Conservation (phyloP, 164 flowering plant genomes). For the Pachysandra terminalis region DNA sequence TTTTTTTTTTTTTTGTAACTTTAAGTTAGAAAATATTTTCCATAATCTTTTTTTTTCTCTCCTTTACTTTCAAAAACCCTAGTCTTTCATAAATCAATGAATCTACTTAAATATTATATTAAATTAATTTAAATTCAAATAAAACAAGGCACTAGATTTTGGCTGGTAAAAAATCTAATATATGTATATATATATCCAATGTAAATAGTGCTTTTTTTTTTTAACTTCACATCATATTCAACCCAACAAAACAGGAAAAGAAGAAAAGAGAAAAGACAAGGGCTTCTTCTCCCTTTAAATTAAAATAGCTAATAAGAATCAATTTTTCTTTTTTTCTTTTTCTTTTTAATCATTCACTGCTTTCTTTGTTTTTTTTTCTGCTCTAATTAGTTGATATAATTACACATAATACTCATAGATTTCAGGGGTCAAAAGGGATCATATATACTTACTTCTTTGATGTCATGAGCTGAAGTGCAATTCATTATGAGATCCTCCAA, state of each 20-base stretch:
- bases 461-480: slow-evolving; percentile 77
- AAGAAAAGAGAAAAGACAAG: slow-evolving; percentile 23
- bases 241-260: slow-evolving; percentile 11
- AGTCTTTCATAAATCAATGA: no score
- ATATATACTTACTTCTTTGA: slow-evolving; percentile 62
- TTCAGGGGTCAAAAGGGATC: slow-evolving; percentile 62
- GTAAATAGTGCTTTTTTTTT: no score
- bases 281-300: neutral
- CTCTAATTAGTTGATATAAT: slow-evolving; percentile 7
- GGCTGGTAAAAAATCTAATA: no score
- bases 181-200: no score
- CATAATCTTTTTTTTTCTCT: no score
- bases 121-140: no score
- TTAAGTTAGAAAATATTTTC: no score
- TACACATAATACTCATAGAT: slow-evolving; percentile 29
- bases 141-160: no score
- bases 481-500: slow-evolving; percentile 86
- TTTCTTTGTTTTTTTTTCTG: neutral
- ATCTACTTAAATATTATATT: no score
- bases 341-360: neutral
- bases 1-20: neutral
- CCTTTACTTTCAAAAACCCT: slow-evolving; percentile 7
- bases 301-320: no score
- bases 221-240: neutral
- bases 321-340: neutral